Evolutionary conservation across 2,329 filamentous ascomycete species (phyloP).

Genomic region (Pyricularia grisea): DNA sequence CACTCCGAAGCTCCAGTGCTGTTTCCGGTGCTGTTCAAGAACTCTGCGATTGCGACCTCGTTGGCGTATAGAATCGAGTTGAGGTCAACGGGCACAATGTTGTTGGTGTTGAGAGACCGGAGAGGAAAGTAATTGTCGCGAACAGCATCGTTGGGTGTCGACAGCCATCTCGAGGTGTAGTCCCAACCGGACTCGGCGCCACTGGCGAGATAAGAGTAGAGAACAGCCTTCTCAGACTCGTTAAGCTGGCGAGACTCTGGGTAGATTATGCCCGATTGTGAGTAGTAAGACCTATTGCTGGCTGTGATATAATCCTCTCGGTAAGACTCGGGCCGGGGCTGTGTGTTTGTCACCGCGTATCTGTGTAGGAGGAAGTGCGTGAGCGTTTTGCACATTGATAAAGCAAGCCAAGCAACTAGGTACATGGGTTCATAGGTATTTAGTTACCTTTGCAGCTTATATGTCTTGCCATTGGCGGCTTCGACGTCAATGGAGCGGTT

Average conservation of each 20-base stretch:
- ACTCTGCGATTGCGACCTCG: slow-evolving; percentile 47
- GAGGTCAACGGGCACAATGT: slow-evolving; percentile 54
- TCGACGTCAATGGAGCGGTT: slow-evolving; percentile 50
- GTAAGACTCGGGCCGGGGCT: slow-evolving; percentile 59
- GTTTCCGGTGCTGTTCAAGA: slow-evolving; percentile 43
- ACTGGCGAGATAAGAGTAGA: slow-evolving; percentile 55
- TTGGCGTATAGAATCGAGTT: slow-evolving; percentile 61
- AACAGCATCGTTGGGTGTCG: slow-evolving; percentile 46
- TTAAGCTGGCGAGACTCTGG: slow-evolving; percentile 39
- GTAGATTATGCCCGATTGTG: slow-evolving; percentile 47
- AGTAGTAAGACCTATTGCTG: slow-evolving; percentile 56
- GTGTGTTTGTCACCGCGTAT: slow-evolving; percentile 53
- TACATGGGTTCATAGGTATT: not conserved
- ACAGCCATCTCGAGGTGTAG: slow-evolving; percentile 50
- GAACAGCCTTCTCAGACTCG: slow-evolving; percentile 35
- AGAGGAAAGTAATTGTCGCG: slow-evolving; percentile 55
- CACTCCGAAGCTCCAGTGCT: slow-evolving; percentile 37
- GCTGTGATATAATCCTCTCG: slow-evolving; percentile 56
- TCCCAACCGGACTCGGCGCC: slow-evolving; percentile 61
- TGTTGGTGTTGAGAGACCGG: slow-evolving; percentile 49
- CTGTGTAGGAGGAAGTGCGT: slow-evolving; percentile 15
- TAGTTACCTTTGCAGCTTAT: slow-evolving; percentile 44
- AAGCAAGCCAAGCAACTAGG: not conserved
- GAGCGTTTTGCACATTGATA: not conserved
- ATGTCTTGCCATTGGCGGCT: slow-evolving; percentile 32